These are phyloP conservation scores for Chlorociboria aeruginascens DNA, from an alignment of 495 filamentous ascomycete genomes.

Conservation along the genomic window DNA sequence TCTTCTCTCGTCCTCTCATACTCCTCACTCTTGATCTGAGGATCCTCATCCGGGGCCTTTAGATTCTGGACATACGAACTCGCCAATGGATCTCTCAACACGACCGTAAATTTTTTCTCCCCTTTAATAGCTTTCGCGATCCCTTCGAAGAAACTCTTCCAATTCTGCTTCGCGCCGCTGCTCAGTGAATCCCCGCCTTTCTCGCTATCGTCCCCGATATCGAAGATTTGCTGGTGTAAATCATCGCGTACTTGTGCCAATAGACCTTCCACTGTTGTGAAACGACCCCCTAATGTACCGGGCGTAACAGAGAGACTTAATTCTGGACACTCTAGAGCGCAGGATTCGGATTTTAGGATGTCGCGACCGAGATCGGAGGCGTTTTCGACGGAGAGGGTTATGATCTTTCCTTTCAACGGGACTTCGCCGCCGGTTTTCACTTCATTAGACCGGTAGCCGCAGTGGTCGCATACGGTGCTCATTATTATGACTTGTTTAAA, in stretches of 20 bases:
- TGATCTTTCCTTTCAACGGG: conserved; percentile 74
- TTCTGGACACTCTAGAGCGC: conserved; percentile 71
- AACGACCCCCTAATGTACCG: conserved; percentile 89
- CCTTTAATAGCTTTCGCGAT: conserved; percentile 71
- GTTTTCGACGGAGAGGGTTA: conserved; percentile 62
- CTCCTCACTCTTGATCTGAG: conserved; percentile 69
- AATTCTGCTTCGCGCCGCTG: conserved; percentile 48
- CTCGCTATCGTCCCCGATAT: conserved; percentile 39
- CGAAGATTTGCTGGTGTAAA: conserved; percentile 73
- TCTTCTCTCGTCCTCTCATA: conserved; percentile 83
- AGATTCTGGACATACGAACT: conserved; percentile 89
- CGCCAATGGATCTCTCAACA: conserved; percentile 79
- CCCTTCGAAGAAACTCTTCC: conserved; percentile 67
- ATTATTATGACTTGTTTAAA: conserved; percentile 94
- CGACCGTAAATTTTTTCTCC: conserved; percentile 70
- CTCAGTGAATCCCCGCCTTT: conserved; percentile 60
- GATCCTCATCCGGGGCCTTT: conserved; percentile 58
- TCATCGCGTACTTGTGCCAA: conserved; percentile 90
- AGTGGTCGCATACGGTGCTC: conserved; percentile 76
- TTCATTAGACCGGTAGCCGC: conserved; percentile 90
- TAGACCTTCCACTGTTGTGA: conserved; percentile 92
- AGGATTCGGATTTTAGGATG: conserved; percentile 93
- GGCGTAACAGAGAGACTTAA: conserved; percentile 74
- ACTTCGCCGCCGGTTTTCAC: conserved; percentile 93
- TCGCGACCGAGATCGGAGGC: conserved; percentile 76